phyloP scores from a whole-genome alignment of 768 basidiomycete species.

The Boletus sp. region DNA sequence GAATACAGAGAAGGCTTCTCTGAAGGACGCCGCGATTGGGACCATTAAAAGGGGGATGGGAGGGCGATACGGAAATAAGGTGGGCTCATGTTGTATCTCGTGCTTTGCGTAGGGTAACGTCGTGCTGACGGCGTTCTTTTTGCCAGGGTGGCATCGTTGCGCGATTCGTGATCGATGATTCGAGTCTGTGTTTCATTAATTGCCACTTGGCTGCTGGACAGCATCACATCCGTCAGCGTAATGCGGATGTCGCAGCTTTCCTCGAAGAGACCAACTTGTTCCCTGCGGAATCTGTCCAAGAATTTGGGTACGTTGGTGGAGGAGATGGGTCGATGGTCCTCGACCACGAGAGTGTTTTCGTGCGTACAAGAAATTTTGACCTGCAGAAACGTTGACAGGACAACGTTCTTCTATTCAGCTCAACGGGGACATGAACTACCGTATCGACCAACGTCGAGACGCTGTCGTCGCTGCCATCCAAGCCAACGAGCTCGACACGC shows the following conservation, averaged over 20 bases:
- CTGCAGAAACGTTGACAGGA: background rate
- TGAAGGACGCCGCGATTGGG: conserved; percentile 72
- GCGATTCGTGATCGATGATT: conserved; percentile 86
- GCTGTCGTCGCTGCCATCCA: conserved; percentile 69
- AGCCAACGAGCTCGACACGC: conserved; percentile 58
- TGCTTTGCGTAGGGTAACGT: background rate
- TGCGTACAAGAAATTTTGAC: conserved; percentile 29
- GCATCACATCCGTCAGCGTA: conserved; percentile 73
- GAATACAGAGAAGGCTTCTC: conserved; percentile 52
- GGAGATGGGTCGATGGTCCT: conserved; percentile 91
- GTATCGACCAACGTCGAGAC: conserved; percentile 91
- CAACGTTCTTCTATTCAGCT: conserved; percentile 43
- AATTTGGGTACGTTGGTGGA: conserved; percentile 78
- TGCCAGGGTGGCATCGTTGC: conserved; percentile 85
- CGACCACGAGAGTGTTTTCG: conserved; percentile 93
- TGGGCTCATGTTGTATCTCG: conserved; percentile 29
- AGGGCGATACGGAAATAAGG: conserved; percentile 95
- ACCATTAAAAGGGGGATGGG: conserved; percentile 92
- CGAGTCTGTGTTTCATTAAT: conserved; percentile 93
- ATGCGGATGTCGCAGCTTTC: conserved; percentile 84
- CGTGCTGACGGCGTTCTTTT: background rate
- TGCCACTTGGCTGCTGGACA: conserved; percentile 98
- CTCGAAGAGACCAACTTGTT: conserved; percentile 80
- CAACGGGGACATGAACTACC: conserved; percentile 96
- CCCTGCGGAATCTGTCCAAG: conserved; percentile 46